Evolutionary conservation across 495 filamentous ascomycete species (phyloP).

Genomic region (Podospora pseudopauciseta): DNA sequence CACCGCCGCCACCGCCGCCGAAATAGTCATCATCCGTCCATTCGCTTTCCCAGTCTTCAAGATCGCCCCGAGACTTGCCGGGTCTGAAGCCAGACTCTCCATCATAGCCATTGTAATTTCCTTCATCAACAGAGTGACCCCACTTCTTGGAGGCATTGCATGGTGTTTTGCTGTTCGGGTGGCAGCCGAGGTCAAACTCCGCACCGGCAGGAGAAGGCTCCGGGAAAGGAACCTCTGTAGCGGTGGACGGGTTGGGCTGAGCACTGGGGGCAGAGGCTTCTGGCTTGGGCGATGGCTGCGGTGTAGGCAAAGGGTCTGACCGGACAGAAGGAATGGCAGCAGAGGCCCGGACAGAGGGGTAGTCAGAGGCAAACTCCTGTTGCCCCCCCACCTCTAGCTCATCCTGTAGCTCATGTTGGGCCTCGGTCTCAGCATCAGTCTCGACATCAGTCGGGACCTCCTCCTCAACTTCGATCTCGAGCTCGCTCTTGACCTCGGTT

Average conservation of each 20-base stretch:
- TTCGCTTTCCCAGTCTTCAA: not conserved
- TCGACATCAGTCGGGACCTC: not conserved
- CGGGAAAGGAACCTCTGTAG: not conserved
- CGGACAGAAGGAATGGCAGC: not conserved
- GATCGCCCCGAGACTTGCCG: not conserved
- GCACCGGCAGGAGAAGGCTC: not conserved
- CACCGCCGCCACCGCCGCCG: not conserved
- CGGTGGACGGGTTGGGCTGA: not conserved
- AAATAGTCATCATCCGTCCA: not conserved
- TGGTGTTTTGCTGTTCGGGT: not conserved
- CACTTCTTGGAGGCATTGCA: slow-evolving; percentile 5
- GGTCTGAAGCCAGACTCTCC: not conserved
- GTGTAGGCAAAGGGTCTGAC: not conserved
- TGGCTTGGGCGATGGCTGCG: not conserved
- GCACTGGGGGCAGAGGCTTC: not conserved
- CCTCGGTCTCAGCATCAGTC: not conserved
- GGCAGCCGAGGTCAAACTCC: not conserved
- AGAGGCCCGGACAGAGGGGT: not conserved
- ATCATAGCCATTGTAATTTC: not conserved
- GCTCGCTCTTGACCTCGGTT: slow-evolving; percentile 3
- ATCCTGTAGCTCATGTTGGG: not conserved
- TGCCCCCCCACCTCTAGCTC: not conserved
- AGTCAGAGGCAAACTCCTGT: not conserved
- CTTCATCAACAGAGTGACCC: too few relatives aligned
- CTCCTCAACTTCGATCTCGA: not conserved